These are phyloP conservation scores for Colletotrichum tofieldiae DNA, from an alignment of 2,329 filamentous ascomycete genomes.

Conservation along the genomic window DNA sequence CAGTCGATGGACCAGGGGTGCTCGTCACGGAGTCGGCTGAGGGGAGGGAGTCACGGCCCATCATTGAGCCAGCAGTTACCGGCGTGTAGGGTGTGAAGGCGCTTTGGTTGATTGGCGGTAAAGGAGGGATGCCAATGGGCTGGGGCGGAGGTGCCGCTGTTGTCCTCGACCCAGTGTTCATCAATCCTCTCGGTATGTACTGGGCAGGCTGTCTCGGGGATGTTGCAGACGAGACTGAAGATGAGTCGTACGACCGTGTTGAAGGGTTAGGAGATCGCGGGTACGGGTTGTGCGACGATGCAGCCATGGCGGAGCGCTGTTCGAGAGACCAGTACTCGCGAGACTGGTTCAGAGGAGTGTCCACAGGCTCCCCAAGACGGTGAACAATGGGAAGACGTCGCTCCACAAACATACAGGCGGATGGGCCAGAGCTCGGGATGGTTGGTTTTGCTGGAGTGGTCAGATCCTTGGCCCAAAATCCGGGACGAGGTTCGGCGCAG, in stretches of 20 bases:
- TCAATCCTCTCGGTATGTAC: conserved; percentile 65
- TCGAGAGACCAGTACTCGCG: conserved; percentile 52
- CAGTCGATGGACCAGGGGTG: conserved; percentile 65
- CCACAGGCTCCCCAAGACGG: conserved; percentile 57
- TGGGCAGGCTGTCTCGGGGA: conserved; percentile 70
- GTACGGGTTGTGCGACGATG: conserved; percentile 68
- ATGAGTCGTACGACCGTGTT: conserved; percentile 75
- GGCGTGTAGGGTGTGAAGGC: conserved; percentile 70
- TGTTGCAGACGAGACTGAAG: conserved; percentile 74
- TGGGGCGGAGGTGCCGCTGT: conserved; percentile 66
- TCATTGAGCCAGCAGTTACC: conserved; percentile 63
- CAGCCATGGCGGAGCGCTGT: conserved; percentile 42
- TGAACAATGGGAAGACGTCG: conserved; percentile 55
- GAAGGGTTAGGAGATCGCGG: conserved; percentile 75
- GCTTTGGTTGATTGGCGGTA: conserved; percentile 63
- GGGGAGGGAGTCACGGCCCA: conserved; percentile 74
- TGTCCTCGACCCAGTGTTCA: conserved; percentile 67
- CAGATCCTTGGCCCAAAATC: conserved; percentile 1
- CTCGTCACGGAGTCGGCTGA: conserved; percentile 71
- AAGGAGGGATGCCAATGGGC: conserved; percentile 67
- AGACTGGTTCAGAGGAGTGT: conserved; percentile 54
- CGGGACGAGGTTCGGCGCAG: background rate
- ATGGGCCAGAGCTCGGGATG: conserved; percentile 37
- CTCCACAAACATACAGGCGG: conserved; percentile 59
- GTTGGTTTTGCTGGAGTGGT: conserved; percentile 16